phyloP scores from a whole-genome alignment of 2,329 filamentous ascomycete species.

The Diaporthe ampelina region DNA sequence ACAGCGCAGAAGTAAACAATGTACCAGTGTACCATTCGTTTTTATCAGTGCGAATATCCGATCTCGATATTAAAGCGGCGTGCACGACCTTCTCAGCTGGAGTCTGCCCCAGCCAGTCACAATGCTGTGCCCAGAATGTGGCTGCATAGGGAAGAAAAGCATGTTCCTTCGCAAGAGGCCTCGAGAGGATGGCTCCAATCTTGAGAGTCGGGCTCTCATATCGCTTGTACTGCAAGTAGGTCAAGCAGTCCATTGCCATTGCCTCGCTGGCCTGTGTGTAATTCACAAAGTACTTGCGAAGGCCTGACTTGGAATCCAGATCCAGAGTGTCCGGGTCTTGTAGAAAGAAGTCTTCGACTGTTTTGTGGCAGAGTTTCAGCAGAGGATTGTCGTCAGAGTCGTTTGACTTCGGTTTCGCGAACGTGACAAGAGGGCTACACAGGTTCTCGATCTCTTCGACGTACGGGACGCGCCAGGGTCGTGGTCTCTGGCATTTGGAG shows the following conservation, averaged over 20 bases:
- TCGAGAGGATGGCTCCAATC: not conserved
- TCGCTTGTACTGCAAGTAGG: slow-evolving; percentile 9
- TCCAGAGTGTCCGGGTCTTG: not conserved
- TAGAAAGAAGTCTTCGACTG: slow-evolving; percentile 13
- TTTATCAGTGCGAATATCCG: too few relatives aligned
- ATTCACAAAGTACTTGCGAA: not conserved
- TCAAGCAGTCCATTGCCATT: slow-evolving; percentile 11
- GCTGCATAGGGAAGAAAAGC: slow-evolving; percentile 2
- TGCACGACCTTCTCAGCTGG: not conserved
- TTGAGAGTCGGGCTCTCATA: not conserved
- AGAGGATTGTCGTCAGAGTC: not conserved
- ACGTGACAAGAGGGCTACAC: not conserved
- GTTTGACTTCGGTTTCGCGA: not conserved
- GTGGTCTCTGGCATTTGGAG: not conserved
- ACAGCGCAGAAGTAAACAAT: too few relatives aligned
- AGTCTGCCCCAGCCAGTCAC: not conserved
- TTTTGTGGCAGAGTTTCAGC: slow-evolving; percentile 5
- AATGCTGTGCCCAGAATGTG: slow-evolving; percentile 12
- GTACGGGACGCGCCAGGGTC: not conserved
- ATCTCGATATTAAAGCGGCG: too few relatives aligned
- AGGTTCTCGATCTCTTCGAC: not conserved
- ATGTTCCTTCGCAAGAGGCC: not conserved
- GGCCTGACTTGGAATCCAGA: not conserved
- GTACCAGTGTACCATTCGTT: too few relatives aligned
- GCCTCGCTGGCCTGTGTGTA: not conserved